These are phyloP conservation scores for Barbatosphaeria neglecta DNA, from an alignment of 495 filamentous ascomycete species.

Conservation along the genomic window DNA sequence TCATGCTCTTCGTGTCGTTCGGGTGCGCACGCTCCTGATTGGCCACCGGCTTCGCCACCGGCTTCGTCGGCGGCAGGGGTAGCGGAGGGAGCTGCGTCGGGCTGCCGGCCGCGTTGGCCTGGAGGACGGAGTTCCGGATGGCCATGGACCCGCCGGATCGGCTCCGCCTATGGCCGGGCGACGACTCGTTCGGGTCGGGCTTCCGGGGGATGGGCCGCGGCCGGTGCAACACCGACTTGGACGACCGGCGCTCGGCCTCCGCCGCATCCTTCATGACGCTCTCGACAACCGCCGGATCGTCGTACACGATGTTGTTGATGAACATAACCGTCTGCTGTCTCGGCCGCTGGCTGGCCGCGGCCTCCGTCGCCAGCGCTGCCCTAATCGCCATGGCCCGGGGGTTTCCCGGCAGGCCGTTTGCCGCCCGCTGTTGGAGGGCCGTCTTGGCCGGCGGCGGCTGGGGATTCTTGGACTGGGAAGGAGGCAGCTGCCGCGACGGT, in stretches of 20 bases:
- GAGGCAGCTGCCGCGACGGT: constrained; percentile 20
- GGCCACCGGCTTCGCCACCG: constrained; percentile 20
- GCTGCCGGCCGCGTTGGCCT: constrained; percentile 31
- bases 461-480: constrained; percentile 16
- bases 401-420: constrained; percentile 38
- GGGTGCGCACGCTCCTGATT: constrained; percentile 19
- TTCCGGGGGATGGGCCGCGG: constrained; percentile 41
- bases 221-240: constrained; percentile 33
- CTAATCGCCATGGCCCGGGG: constrained; percentile 32
- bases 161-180: constrained; percentile 26
- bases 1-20: constrained; percentile 43
- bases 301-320: constrained; percentile 39
- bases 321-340: constrained; percentile 39
- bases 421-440: constrained; percentile 32
- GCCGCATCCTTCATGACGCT: constrained; percentile 30
- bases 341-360: constrained; percentile 6
- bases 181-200: constrained; percentile 25
- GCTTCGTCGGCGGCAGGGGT: constrained; percentile 35
- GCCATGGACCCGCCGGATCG: constrained; percentile 32
- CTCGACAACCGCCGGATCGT: constrained; percentile 32
- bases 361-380: constrained; percentile 15
- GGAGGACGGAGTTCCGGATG: constrained; percentile 30
- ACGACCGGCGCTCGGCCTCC: constrained; percentile 10
- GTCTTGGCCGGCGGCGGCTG: constrained; percentile 23
- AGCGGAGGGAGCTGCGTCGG: constrained; percentile 35